phyloP scores from a whole-genome alignment of 257 asterid genomes.

The Lycium barbarum region DNA sequence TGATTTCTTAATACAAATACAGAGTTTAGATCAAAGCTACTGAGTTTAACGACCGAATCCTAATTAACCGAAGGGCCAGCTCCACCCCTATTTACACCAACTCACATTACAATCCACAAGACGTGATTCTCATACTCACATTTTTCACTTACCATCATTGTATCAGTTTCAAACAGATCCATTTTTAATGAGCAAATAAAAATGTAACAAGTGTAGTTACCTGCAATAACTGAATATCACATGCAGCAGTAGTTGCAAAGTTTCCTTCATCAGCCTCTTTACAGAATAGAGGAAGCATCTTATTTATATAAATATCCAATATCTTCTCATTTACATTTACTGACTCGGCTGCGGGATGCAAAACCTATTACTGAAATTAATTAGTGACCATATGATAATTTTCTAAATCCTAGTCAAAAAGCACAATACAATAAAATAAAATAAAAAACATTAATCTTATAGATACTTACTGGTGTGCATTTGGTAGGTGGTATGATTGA shows the following conservation, averaged over 20 bases:
- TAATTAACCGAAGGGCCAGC: no score
- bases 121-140: no score
- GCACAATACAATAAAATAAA: not conserved
- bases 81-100: no score
- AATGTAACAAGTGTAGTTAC: conserved; percentile 39
- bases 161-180: not conserved
- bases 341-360: conserved; percentile 71
- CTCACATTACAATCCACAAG: no score
- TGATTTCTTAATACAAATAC: no score
- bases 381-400: not conserved
- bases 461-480: conserved; percentile 43
- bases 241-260: conserved; percentile 58
- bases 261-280: conserved; percentile 57
- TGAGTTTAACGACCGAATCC: no score
- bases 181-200: not conserved
- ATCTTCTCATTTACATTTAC: conserved; percentile 70
- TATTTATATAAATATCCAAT: conserved; percentile 57
- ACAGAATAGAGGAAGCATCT: conserved; percentile 65
- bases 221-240: conserved; percentile 82
- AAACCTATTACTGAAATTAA: conserved; percentile 44
- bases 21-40: no score
- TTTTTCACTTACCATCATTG: no score
- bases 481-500: conserved; percentile 50
- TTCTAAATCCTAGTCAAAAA: not conserved
- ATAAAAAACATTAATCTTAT: not conserved